Evolutionary conservation across 139 green algal species (phyloP), one percentile per base, ranked within the genome.

Genomic region (Parachlorella kessleri): DNA sequence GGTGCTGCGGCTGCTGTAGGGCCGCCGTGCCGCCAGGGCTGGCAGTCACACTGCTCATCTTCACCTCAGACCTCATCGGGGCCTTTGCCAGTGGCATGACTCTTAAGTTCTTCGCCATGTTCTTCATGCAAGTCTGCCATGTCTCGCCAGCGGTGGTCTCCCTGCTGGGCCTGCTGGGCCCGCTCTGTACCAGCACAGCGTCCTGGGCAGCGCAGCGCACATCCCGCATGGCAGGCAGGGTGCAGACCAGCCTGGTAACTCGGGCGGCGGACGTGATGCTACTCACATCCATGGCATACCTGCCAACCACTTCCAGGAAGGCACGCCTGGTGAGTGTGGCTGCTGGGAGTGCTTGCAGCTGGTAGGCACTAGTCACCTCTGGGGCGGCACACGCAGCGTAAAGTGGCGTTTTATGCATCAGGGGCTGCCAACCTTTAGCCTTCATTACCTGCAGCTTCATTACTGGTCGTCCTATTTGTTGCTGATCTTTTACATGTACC

Each of bases 31-130:
- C 55, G 4, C 26, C 48, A n/a, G 38, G 75, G 32, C 32, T 86
- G 54, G 67, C 41, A 8, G 78, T 89, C 54, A 78, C 81, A 1
- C 32, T 79, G 6, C 66, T 89, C 35, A 76, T 89, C 26, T 71
- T 67, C 14, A 21, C 68, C 3, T 86, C 82, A 32, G 85, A 89
- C 36, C 70, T 86, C 10, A 72, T 83, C 35, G 79, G 74, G 1
- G 76, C 82, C 1, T 42, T 89, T 4, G 82, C 85, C 35, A 81
- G 81, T 36, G 85, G 81, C 53, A 90, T 90, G 85, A 88, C 85
- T 1, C 68, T 88, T 24, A 88, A 86, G 40, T 90, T 90, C 55
- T 90, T 88, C 40, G 66, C 48, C 6, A 55, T 90, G 8, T 90
- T 86, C 38, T 90, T 90, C 66, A 65, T 87, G 4, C 69, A 88